Base-by-base conservation (phyloP, 2,329 filamentous ascomycete species). In the Ophiocordyceps polyrhachis-furcata region DNA sequence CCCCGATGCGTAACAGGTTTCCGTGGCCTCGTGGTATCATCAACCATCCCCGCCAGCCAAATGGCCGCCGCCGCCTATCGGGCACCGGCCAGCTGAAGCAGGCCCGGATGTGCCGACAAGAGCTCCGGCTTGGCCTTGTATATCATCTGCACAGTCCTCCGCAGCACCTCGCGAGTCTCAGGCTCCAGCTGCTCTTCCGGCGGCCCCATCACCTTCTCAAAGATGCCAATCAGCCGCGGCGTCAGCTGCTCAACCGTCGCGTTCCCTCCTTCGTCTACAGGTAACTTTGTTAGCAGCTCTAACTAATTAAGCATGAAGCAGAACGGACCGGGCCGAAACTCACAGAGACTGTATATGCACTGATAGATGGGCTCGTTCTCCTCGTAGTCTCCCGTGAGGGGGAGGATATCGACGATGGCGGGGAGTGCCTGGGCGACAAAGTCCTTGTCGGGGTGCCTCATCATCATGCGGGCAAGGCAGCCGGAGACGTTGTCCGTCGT, bases 311-410 rank as follows among this genome's bases (percentile, higher is more conserved):
- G 21, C 20, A 19, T 19, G 25, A 25, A 23, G 40, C 32, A 42
- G 43, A 23, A 23, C 21, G 21, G 21, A 23, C 21, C 40, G 31
- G 14, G 6, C 2, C 3, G 17, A 40, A 17, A 74, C 78, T 69
- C 70, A 82, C 77, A 95, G 51, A 96, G 74, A 62, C 83, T 79
- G 62, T 84, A 81, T 56, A 98, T 81, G 76, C 88, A 93, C 61
- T 82, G 75, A 66, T 82, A 98, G 48, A 96, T 79, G 9, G 91
- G 87, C 55, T 85, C 84, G 65, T 98, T 96, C 74, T 96, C 91
- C 64, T 95, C 87, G 55, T 76, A 96, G 62, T 96, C 91, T 59
- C 94, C 88, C 62, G 83, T 84, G 49, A 96, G 71, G 11, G 91
- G 91, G 35, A 96, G 74, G 25, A 88, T 73, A 49, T 75, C 74